Evolutionary conservation across 2,329 filamentous ascomycete species (phyloP).

Genomic region (Cylindrodendrum hubeiense): DNA sequence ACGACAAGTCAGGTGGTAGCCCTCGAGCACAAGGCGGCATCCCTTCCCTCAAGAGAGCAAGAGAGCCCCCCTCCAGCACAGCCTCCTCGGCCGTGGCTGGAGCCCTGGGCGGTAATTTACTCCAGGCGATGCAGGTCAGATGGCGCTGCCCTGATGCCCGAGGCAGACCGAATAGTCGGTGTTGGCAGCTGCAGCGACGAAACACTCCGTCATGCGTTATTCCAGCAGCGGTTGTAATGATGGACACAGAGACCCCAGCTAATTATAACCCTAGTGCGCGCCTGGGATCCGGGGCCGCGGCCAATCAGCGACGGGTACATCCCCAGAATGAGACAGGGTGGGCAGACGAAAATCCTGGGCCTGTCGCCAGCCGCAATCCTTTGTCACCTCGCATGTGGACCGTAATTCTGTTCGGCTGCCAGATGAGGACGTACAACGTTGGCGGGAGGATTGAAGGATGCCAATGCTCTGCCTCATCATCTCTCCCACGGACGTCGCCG

Average conservation of each 20-base stretch:
- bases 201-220: slow-evolving; percentile 33
- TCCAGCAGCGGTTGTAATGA: slow-evolving; percentile 32
- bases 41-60: too few species aligned
- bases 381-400: slow-evolving; percentile 20
- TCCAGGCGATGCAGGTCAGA: slow-evolving; percentile 6
- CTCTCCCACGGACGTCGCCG: neutral
- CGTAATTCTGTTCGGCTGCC: slow-evolving; percentile 11
- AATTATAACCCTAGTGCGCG: slow-evolving; percentile 8
- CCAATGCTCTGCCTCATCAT: neutral
- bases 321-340: slow-evolving; percentile 7
- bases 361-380: slow-evolving; percentile 27
- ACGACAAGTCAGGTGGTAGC: neutral
- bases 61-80: neutral
- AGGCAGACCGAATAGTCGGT: slow-evolving; percentile 9
- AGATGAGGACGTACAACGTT: neutral
- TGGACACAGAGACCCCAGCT: slow-evolving; percentile 31
- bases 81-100: neutral
- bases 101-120: neutral
- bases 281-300: slow-evolving; percentile 3
- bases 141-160: neutral
- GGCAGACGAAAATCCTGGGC: slow-evolving; percentile 12
- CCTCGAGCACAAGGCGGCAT: neutral
- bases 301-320: slow-evolving; percentile 3
- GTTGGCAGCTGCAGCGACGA: slow-evolving; percentile 26
- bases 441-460: slow-evolving; percentile 1